Evolutionary conservation across 2,329 filamentous ascomycete species (phyloP).

Genomic region (Aquanectria penicillioides): DNA sequence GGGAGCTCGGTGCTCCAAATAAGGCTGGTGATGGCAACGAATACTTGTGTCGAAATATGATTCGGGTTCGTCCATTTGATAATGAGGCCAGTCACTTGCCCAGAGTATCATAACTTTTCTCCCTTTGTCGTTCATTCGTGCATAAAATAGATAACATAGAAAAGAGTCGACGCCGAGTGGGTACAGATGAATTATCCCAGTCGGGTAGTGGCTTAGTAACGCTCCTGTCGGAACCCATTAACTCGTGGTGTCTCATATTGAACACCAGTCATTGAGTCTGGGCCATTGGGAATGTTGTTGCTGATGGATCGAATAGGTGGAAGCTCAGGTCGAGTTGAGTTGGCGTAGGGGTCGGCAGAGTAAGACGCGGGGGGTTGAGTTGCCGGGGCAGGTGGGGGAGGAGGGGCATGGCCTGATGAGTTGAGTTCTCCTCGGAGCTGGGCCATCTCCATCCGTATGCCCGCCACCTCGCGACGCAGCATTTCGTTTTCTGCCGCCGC

Average conservation of each 20-base stretch:
- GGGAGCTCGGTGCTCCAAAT: slow-evolving; percentile 23
- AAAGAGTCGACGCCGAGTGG: slow-evolving; percentile 20
- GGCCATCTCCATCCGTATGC: slow-evolving; percentile 58
- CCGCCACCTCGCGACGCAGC: slow-evolving; percentile 60
- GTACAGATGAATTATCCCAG: background rate
- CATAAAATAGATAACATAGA: slow-evolving; percentile 33
- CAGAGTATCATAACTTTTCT: slow-evolving; percentile 38
- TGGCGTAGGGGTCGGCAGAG: slow-evolving; percentile 44
- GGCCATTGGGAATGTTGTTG: slow-evolving; percentile 52
- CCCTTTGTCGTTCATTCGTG: slow-evolving; percentile 39
- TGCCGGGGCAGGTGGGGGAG: slow-evolving; percentile 34
- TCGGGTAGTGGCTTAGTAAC: slow-evolving; percentile 41
- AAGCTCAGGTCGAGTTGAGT: slow-evolving; percentile 58
- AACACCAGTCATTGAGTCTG: slow-evolving; percentile 73
- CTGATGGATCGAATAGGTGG: slow-evolving; percentile 66
- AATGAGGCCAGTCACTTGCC: slow-evolving; percentile 24
- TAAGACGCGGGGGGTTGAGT: slow-evolving; percentile 40
- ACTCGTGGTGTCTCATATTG: slow-evolving; percentile 65
- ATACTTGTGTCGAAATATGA: slow-evolving; percentile 14
- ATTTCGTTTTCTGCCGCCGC: slow-evolving; percentile 57
- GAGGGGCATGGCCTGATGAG: slow-evolving; percentile 40
- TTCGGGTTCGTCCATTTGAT: slow-evolving; percentile 23
- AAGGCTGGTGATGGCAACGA: slow-evolving; percentile 16
- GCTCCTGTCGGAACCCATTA: slow-evolving; percentile 58
- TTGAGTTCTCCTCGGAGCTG: slow-evolving; percentile 54